Base-by-base conservation (phyloP, 495 filamentous ascomycete species). In the Amphirosellinia nigrospora region DNA sequence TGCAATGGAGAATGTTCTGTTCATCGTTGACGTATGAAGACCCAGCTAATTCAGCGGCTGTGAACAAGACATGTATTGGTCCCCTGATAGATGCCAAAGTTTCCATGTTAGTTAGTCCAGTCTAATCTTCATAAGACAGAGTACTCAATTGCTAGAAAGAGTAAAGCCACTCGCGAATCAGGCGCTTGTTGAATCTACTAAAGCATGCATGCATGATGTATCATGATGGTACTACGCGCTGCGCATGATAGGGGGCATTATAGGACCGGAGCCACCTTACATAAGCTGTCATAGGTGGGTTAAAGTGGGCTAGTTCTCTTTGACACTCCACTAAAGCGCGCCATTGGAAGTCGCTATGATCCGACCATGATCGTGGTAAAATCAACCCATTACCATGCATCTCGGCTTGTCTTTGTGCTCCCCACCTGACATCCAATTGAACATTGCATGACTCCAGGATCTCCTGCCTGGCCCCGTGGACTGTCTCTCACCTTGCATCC, bases 371-470 rank as follows among this genome's bases (percentile, higher is more conserved):
- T 60, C 5, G n/a, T 46, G 45, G 8, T 28, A 45, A 6, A 21
- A 39, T 39, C 41, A 64, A 48, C 32, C 30, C 23, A 48, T 34
- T 56, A 13, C 64, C 48, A 28, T 21, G 26, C 64, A 50, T 21
- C 48, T 66, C 50, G 9, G 19, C 13, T 39, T 19, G 52, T n/a
- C 4, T 32, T 16, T 50, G 62, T 56, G 64, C 30, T 30, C 43
- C n/a, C 34, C 26, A 13, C 32, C 28, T 68, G 36, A 68, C 41
- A 71, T 68, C 73, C 70, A 74, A 75, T 75, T 66, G 52, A 69
- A 32, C 69, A 52, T 58, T 23, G 36, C 28, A 66, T 73, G 43
- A 34, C 5, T 45, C 60, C 32, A 3, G 62, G 23, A 26, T 0
- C 41, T 70, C 59, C 60, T 58, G 64, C 69, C 8, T 38, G 15